These are phyloP conservation scores for Acaromyces ingoldii DNA, from an alignment of 1,284 basidiomycete species.

Conservation along the genomic window DNA sequence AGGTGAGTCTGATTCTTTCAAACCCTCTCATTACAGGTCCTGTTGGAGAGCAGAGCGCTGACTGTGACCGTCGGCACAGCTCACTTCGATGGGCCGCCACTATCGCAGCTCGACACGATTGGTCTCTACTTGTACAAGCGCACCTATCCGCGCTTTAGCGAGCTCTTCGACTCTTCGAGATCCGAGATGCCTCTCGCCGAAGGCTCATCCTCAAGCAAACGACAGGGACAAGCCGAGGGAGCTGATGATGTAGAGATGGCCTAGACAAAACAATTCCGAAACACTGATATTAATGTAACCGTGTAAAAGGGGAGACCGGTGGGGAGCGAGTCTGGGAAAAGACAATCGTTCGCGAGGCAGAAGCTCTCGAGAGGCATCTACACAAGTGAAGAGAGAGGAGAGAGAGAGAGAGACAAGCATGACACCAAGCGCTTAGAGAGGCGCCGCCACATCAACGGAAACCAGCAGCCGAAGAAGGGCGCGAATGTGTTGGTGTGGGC, in stretches of 20 bases:
- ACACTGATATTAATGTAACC: no score
- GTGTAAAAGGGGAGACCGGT: no score
- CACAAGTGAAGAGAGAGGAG: background rate
- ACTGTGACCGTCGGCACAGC: slow-evolving; percentile 54
- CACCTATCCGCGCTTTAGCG: slow-evolving; percentile 70
- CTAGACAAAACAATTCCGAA: no score
- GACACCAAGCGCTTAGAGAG: slow-evolving; percentile 57
- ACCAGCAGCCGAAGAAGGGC: slow-evolving; percentile 14
- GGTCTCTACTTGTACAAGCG: slow-evolving; percentile 88
- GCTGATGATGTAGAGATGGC: slow-evolving; percentile 1
- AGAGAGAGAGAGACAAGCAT: slow-evolving; percentile 26
- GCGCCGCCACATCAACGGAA: slow-evolving; percentile 54
- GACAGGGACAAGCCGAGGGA: background rate
- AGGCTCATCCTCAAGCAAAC: background rate
- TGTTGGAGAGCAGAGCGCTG: background rate
- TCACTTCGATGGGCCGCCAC: slow-evolving; percentile 82
- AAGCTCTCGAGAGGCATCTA: no score
- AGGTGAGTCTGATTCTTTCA: slow-evolving; percentile 5
- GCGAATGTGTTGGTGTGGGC: slow-evolving; percentile 28
- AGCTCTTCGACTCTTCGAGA: background rate
- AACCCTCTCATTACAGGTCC: background rate
- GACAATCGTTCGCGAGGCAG: no score
- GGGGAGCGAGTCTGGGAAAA: no score
- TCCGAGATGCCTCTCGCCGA: background rate
- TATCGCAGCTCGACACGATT: slow-evolving; percentile 92